phyloP scores from a whole-genome alignment of 805 yeast species.

The Candida sphagnicola region DNA sequence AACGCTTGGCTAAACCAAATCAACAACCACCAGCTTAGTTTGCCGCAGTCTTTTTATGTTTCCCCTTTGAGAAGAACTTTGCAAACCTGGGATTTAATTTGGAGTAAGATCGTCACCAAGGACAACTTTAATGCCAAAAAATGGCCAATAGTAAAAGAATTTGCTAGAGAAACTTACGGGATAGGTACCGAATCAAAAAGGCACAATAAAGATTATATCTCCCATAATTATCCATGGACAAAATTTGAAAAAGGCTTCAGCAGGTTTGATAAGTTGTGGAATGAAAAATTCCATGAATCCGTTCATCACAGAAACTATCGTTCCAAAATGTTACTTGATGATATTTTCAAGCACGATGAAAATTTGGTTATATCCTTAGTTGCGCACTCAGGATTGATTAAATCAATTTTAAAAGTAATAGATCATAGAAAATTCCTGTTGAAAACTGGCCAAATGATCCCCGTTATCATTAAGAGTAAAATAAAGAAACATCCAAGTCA shows the following conservation, averaged over 20 bases:
- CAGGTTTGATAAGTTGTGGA: slow-evolving; percentile 24
- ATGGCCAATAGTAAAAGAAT: slow-evolving; percentile 22
- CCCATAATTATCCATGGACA: slow-evolving; percentile 14
- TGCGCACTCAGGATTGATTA: slow-evolving; percentile 26
- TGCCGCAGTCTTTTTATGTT: slow-evolving; percentile 23
- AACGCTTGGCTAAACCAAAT: slow-evolving; percentile 14
- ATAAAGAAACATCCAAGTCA: neutral
- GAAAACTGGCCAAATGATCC: slow-evolving; percentile 25
- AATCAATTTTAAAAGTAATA: slow-evolving; percentile 20
- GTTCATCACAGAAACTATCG: slow-evolving; percentile 22
- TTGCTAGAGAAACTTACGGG: slow-evolving; percentile 30
- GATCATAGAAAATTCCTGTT: slow-evolving; percentile 21
- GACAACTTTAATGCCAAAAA: slow-evolving; percentile 14
- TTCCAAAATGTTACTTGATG: slow-evolving; percentile 22
- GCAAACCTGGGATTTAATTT: slow-evolving; percentile 24
- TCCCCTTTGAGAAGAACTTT: slow-evolving; percentile 30
- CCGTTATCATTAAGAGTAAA: slow-evolving; percentile 16
- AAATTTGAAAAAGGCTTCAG: slow-evolving; percentile 22
- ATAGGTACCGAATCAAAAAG: slow-evolving; percentile 26
- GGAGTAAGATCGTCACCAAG: slow-evolving; percentile 14
- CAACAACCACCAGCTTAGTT: slow-evolving; percentile 13
- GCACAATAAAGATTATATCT: slow-evolving; percentile 19
- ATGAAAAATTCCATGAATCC: slow-evolving; percentile 18
- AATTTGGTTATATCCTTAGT: slow-evolving; percentile 21
- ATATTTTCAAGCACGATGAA: slow-evolving; percentile 20